Percentiles rank a stretch among this genome's conserved stretches.
Evolutionary conservation across 345 rosid species (phyloP).

Genomic region (Zanthoxylum bungeanum): DNA sequence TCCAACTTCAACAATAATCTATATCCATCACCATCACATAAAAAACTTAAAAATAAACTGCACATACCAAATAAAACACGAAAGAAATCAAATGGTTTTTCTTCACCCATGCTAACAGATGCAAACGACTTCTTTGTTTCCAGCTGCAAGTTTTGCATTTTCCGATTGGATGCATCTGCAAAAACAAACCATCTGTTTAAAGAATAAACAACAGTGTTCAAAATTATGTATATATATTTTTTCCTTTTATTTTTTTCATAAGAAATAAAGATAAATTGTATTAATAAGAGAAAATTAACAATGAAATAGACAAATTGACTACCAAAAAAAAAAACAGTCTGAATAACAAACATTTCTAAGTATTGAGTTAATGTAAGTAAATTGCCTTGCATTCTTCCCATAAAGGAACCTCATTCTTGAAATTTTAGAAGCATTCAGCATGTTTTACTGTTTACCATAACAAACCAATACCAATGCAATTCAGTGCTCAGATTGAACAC

Average conservation of each 20-base stretch:
- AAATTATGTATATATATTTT: no score
- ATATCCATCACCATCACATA: neutral
- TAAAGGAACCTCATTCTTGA: neutral
- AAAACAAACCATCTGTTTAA: constrained; percentile 27
- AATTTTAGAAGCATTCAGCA: neutral
- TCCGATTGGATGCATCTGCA: constrained; percentile 40
- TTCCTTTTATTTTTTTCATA: no score
- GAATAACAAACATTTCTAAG: neutral
- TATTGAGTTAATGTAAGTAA: neutral
- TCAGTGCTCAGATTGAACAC: neutral
- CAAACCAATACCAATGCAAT: neutral
- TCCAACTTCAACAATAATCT: neutral
- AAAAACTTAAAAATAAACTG: neutral
- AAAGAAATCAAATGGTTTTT: constrained; percentile 69
- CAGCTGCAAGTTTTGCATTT: constrained; percentile 41
- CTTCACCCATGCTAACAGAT: constrained; percentile 48
- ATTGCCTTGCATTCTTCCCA: neutral
- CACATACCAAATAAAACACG: constrained; percentile 61
- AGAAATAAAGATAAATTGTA: no score
- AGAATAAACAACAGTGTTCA: constrained; percentile 11
- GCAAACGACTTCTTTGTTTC: constrained; percentile 53
- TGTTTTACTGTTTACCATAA: neutral
- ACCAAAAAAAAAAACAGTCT: neutral
- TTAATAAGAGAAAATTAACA: neutral
- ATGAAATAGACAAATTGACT: neutral